Base-by-base conservation (phyloP, 108 stramenopile genomes). In the Pseudonitzschia pungens region DNA sequence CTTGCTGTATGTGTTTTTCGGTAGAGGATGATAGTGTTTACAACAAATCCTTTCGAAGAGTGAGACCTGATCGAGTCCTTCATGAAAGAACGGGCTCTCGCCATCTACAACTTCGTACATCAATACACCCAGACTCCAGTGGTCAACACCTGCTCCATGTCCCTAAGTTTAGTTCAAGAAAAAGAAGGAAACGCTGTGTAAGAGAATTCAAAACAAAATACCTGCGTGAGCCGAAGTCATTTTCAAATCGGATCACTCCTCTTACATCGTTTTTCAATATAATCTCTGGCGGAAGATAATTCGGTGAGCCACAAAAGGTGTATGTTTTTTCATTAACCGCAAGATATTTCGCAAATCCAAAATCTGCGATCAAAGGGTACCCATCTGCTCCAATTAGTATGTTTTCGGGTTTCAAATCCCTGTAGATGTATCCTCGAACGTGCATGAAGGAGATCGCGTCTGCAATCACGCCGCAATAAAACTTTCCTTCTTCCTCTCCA, bases 291-390 rank as follows among this genome's bases (percentile, higher is more conserved):
- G 94, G 90, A 8, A 97, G 79, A 64, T 97, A 97, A 63, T 93
- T 96, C 4, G 98, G 98, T 15, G 98, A 98, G 15, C 98, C 97
- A 74, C 97, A 98, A 5, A 99, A 79, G 26, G 98, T 98, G 74
- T 88, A 97, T 12, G 95, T 93, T 71, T 87, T 84, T 92, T 72
- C 97, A 96, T 85, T 87, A 28, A 75, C 68, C 33, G 43, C 87
- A 84, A 58, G 76, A 31, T n/a, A 45, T 55, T 58, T 75, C 36
- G 89, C 90, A 69, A 96, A 94, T 21, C 92, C 92, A 78, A 93
- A 94, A 71, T 97, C 97, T 21, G 89, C 85, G 21, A 94, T 86
- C 36, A 88, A 86, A 11, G 94, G 72, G 69, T 91, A 96, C 11
- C 96, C 96, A 5, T 79, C 73, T n/a, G 28, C 65, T 68, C 84